Evolutionary conservation across 345 rosid genomes (phyloP).

Genomic region (Passiflora organensis): DNA sequence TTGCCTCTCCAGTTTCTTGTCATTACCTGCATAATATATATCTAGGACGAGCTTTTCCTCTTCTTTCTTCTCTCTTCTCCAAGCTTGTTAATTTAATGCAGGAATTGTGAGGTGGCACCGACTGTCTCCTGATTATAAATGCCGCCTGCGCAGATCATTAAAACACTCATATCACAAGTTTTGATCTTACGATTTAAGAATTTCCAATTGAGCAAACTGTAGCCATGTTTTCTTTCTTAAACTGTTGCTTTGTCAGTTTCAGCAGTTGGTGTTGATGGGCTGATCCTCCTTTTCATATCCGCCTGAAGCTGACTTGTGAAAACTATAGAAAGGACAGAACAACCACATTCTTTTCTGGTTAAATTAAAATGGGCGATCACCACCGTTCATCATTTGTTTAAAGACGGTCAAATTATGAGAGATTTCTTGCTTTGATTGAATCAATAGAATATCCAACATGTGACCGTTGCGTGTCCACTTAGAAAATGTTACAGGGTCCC

Average conservation of each 20-base stretch:
- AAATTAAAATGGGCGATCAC: neutral
- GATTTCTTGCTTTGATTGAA: too few species aligned
- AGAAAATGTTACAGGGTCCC: too few species aligned
- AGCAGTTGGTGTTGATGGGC: slow-evolving; percentile 26
- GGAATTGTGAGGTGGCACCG: neutral
- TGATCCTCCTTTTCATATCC: slow-evolving; percentile 19
- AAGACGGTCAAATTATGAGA: too few species aligned
- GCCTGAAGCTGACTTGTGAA: slow-evolving; percentile 28
- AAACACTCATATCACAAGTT: neutral
- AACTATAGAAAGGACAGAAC: slow-evolving; percentile 22
- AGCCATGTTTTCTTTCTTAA: slow-evolving; percentile 3
- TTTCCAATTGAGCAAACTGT: neutral
- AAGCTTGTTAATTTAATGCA: neutral
- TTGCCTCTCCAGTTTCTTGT: slow-evolving; percentile 3
- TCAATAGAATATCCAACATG: too few species aligned
- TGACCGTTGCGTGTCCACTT: too few species aligned
- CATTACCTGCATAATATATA: slow-evolving; percentile 12
- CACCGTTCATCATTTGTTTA: neutral
- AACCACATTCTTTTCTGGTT: slow-evolving; percentile 17
- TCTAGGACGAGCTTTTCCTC: slow-evolving; percentile 4
- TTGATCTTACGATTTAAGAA: too few species aligned
- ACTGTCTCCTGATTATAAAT: neutral
- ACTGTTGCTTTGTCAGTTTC: slow-evolving; percentile 36
- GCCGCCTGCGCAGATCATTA: neutral
- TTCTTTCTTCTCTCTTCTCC: neutral